Conservation (phyloP, 2,329 filamentous ascomycete species). For the Pezicula carpinea region DNA sequence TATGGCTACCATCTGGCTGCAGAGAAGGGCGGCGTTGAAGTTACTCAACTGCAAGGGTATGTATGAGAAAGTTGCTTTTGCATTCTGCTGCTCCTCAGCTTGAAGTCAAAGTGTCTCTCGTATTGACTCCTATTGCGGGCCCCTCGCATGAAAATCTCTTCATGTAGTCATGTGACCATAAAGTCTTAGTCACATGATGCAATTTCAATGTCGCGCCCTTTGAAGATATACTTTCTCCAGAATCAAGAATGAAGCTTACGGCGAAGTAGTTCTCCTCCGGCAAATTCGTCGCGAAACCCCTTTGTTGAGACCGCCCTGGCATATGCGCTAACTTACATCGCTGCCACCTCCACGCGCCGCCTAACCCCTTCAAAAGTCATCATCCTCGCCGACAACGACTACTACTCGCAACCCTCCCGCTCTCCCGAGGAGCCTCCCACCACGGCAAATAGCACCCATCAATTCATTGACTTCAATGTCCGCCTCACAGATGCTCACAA, state of each 20-base stretch:
- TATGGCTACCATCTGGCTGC: slow-evolving; percentile 72
- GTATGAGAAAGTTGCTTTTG: slow-evolving; percentile 26
- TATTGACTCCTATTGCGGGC: background rate
- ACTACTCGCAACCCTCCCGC: slow-evolving; percentile 72
- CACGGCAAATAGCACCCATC: slow-evolving; percentile 39
- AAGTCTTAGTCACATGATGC: slow-evolving; percentile 12
- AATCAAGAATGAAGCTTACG: slow-evolving; percentile 6
- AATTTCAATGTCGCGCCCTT: background rate
- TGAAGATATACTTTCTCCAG: background rate
- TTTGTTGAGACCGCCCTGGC: slow-evolving; percentile 90
- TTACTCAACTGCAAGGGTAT: slow-evolving; percentile 76
- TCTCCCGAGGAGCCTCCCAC: slow-evolving; percentile 14
- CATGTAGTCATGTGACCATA: slow-evolving; percentile 1
- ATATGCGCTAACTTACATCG: slow-evolving; percentile 83
- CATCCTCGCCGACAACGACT: slow-evolving; percentile 92
- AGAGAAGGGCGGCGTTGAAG: slow-evolving; percentile 72
- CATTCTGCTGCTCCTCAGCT: background rate
- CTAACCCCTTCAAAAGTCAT: slow-evolving; percentile 71
- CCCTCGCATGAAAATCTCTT: slow-evolving; percentile 4
- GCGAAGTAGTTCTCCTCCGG: slow-evolving; percentile 24
- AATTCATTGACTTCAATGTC: slow-evolving; percentile 76
- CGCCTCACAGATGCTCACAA: slow-evolving; percentile 80
- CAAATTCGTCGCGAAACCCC: slow-evolving; percentile 58
- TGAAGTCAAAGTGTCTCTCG: too few species aligned
- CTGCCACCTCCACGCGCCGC: slow-evolving; percentile 32